phyloP scores from a whole-genome alignment of 306 rosid genomes.

The Coriaria nepalensis region DNA sequence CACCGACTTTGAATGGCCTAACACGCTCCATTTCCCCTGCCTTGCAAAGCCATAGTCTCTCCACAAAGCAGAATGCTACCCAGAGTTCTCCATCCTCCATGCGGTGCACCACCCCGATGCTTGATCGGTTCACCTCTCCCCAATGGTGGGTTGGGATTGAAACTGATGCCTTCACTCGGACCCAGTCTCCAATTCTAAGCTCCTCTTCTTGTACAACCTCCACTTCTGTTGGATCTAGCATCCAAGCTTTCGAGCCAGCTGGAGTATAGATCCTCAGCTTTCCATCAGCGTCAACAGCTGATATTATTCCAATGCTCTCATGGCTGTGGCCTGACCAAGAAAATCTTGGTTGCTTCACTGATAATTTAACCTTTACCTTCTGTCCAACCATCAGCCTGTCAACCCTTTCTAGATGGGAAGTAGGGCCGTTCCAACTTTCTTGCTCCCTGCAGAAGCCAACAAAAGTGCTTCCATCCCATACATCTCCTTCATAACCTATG shows the following conservation, averaged over 20 bases:
- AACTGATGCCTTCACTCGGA: slow-evolving; percentile 61
- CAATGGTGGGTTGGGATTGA: slow-evolving; percentile 87
- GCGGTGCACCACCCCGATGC: slow-evolving; percentile 82
- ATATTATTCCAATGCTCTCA: slow-evolving; percentile 59
- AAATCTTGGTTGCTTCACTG: slow-evolving; percentile 74
- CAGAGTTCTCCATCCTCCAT: slow-evolving; percentile 75
- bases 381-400: slow-evolving; percentile 65
- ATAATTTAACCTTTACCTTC: slow-evolving; percentile 57
- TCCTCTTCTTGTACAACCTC: slow-evolving; percentile 62
- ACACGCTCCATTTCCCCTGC: slow-evolving; percentile 64
- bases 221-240: slow-evolving; percentile 94
- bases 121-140: slow-evolving; percentile 90
- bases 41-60: slow-evolving; percentile 88
- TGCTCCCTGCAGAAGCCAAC: slow-evolving; percentile 94
- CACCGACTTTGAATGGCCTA: slow-evolving; percentile 63
- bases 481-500: slow-evolving; percentile 63
- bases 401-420: slow-evolving; percentile 54
- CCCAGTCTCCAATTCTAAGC: slow-evolving; percentile 81
- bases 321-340: slow-evolving; percentile 94
- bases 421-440: slow-evolving; percentile 84
- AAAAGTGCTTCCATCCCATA: slow-evolving; percentile 54
- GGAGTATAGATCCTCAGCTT: slow-evolving; percentile 83
- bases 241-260: slow-evolving; percentile 85
- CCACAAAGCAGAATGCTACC: slow-evolving; percentile 74
- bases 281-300: slow-evolving; percentile 88